Percentiles rank a stretch among this genome's conserved stretches.
phyloP scores from a whole-genome alignment of 768 basidiomycete genomes.

The Boletus sp. region DNA sequence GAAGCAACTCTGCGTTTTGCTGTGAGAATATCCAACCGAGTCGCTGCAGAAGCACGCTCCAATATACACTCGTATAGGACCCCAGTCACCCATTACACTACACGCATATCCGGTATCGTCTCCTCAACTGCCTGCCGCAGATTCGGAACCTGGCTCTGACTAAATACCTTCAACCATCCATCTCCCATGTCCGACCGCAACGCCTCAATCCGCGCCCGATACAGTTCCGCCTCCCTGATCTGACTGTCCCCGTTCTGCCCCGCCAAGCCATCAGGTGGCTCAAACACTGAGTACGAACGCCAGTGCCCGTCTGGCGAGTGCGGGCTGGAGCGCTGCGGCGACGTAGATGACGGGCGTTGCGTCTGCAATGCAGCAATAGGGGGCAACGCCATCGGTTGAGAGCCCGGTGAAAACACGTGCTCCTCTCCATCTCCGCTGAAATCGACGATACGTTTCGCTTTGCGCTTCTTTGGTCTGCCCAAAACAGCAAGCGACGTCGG shows the following conservation, averaged over 20 bases:
- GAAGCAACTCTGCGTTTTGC: constrained; percentile 14
- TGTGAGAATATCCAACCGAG: constrained; percentile 25
- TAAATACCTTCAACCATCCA: constrained; percentile 83
- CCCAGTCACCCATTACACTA: constrained; percentile 29
- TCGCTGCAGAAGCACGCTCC: neutral
- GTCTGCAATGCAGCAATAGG: neutral
- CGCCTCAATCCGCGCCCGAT: constrained; percentile 76
- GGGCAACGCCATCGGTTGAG: constrained; percentile 2
- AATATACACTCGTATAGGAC: constrained; percentile 23
- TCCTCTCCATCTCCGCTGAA: constrained; percentile 50
- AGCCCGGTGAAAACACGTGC: constrained; percentile 33
- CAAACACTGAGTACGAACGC: constrained; percentile 47
- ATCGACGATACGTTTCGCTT: constrained; percentile 75
- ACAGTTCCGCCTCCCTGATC: constrained; percentile 62
- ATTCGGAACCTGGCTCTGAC: constrained; percentile 50
- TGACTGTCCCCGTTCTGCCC: constrained; percentile 22
- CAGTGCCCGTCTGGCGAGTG: constrained; percentile 15
- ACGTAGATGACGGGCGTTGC: constrained; percentile 12
- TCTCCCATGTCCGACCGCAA: constrained; percentile 88
- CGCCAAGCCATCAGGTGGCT: constrained; percentile 37
- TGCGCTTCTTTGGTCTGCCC: constrained; percentile 54
- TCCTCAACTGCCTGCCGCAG: neutral
- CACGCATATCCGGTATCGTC: neutral
- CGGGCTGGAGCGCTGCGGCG: constrained; percentile 20
- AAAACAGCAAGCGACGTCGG: constrained; percentile 44